A percentile compares a stretch with the other conserved stretches of the same genome.
phyloP scores from a whole-genome alignment of 768 basidiomycete species.

The Gloeopeniophorella convolvens region DNA sequence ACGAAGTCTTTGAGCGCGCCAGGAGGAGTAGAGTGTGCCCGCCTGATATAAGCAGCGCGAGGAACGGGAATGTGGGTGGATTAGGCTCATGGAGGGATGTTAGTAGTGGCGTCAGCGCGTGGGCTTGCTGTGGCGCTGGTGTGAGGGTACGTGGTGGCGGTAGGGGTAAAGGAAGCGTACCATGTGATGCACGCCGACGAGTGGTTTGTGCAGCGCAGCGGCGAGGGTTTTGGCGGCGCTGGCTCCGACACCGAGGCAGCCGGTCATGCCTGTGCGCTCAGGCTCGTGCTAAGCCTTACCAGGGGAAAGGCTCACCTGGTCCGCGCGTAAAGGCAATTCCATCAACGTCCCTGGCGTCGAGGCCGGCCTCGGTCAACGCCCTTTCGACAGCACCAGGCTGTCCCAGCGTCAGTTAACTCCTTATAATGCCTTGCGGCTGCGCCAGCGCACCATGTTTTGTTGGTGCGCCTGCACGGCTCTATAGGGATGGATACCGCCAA shows the following conservation, averaged over 20 bases:
- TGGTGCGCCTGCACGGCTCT: conserved; percentile 75
- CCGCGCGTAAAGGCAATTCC: conserved; percentile 91
- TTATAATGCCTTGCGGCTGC: conserved; percentile 6
- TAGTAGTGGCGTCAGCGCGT: conserved; percentile 40
- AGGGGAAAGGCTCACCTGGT: conserved; percentile 43
- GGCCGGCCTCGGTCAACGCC: conserved; percentile 60
- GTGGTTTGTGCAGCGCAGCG: conserved; percentile 65
- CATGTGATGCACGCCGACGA: conserved; percentile 96
- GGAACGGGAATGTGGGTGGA: conserved; percentile 70
- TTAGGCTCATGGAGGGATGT: conserved; percentile 24
- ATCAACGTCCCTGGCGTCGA: conserved; percentile 60
- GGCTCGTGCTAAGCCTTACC: background rate
- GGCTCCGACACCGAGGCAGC: conserved; percentile 72
- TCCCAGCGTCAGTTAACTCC: conserved; percentile 3
- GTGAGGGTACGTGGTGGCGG: conserved; percentile 1
- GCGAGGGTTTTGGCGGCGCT: conserved; percentile 86
- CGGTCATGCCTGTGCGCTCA: conserved; percentile 54
- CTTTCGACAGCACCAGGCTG: conserved; percentile 68
- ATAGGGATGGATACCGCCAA: conserved; percentile 75
- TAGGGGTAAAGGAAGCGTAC: conserved; percentile 35
- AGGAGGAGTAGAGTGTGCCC: conserved; percentile 89
- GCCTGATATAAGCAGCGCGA: conserved; percentile 86
- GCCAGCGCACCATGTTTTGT: conserved; percentile 54
- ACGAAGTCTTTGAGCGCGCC: conserved; percentile 49
- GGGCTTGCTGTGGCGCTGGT: conserved; percentile 65